Conservation (phyloP, 2,329 filamentous ascomycete genomes). For the Aspergillus sp. region DNA sequence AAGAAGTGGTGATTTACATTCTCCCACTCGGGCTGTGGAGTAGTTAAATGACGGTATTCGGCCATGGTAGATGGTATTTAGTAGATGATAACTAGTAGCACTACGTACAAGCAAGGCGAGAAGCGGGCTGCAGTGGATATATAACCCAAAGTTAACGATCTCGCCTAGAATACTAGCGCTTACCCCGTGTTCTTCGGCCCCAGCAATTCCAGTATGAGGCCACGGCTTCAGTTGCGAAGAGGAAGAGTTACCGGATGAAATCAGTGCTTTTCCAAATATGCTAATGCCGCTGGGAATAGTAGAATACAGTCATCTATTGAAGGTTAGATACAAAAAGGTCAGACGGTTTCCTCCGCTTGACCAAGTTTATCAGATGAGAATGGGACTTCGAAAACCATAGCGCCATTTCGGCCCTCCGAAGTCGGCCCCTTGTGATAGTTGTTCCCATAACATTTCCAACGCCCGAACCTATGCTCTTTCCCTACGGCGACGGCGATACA, state of each 20-base stretch:
- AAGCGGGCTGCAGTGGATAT: neutral
- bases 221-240: neutral
- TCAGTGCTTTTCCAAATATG: slow-evolving; percentile 13
- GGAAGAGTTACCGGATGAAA: neutral
- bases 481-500: slow-evolving; percentile 84
- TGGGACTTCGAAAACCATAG: slow-evolving; percentile 83
- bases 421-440: slow-evolving; percentile 35
- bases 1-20: slow-evolving; percentile 8
- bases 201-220: neutral
- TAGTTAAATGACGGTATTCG: slow-evolving; percentile 16
- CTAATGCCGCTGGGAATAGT: slow-evolving; percentile 13
- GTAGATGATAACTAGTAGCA: neutral
- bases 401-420: slow-evolving; percentile 69
- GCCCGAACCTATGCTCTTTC: slow-evolving; percentile 79
- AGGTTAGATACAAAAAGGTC: slow-evolving; percentile 10
- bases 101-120: too few species aligned
- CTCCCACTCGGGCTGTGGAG: slow-evolving; percentile 17
- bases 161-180: neutral
- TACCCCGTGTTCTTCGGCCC: neutral
- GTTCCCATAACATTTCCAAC: slow-evolving; percentile 64
- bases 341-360: neutral
- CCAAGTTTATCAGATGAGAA: slow-evolving; percentile 27
- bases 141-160: too few species aligned
- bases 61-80: slow-evolving; percentile 3
- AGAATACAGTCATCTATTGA: slow-evolving; percentile 11